Percentiles rank a stretch among this genome's conserved stretches.
phyloP scores from a whole-genome alignment of 306 rosid species.

The Senna tora region DNA sequence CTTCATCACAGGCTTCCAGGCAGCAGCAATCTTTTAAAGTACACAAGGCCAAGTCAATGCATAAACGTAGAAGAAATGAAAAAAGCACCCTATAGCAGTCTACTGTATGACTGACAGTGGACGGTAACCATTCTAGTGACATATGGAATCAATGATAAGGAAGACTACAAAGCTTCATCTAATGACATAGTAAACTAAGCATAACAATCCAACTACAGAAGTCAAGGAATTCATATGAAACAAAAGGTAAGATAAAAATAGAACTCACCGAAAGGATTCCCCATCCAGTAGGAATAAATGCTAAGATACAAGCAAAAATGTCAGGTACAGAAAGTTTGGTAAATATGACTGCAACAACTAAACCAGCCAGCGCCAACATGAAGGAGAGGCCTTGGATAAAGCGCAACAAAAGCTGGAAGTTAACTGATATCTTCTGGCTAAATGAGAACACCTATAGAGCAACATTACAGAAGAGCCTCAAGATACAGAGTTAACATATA shows the following conservation, averaged over 20 bases:
- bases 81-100: background rate
- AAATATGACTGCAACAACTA: slow-evolving; percentile 64
- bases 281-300: slow-evolving; percentile 96
- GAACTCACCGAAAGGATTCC: slow-evolving; percentile 86
- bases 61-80: background rate
- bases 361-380: slow-evolving; percentile 78
- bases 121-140: background rate
- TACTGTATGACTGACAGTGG: background rate
- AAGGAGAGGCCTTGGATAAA: slow-evolving; percentile 88
- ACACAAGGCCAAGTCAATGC: slow-evolving; percentile 30
- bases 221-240: background rate
- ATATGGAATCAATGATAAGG: slow-evolving; percentile 11
- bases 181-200: no score
- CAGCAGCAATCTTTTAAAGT: slow-evolving; percentile 74
- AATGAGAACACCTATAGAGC: slow-evolving; percentile 80
- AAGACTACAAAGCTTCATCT: no score
- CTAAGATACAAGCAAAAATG: slow-evolving; percentile 79
- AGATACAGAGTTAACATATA: slow-evolving; percentile 28
- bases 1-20: slow-evolving; percentile 90
- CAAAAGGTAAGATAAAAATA: slow-evolving; percentile 2
- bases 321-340: slow-evolving; percentile 64
- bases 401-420: slow-evolving; percentile 91
- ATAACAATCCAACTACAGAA: background rate
- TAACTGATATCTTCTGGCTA: slow-evolving; percentile 90
- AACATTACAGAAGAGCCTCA: slow-evolving; percentile 38